phyloP scores from a whole-genome alignment of 2,329 filamentous ascomycete genomes.

The Aspergillus flavus region DNA sequence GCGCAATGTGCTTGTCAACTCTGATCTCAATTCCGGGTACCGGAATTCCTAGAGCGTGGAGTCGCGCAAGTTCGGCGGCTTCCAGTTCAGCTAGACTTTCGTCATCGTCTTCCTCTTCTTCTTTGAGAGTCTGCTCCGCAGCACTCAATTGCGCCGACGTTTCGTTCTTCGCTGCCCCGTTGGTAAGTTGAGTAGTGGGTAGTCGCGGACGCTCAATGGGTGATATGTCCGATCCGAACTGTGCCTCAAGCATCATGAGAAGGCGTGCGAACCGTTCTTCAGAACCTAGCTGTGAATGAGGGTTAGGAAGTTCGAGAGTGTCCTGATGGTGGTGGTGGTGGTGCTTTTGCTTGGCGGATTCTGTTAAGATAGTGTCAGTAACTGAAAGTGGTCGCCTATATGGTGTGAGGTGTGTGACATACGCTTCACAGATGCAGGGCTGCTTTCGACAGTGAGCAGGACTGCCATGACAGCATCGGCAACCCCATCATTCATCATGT shows the following conservation, averaged over 20 bases:
- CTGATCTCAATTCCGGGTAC: slow-evolving; percentile 86
- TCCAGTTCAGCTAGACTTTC: slow-evolving; percentile 57
- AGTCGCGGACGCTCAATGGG: slow-evolving; percentile 70
- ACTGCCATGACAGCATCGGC: slow-evolving; percentile 97
- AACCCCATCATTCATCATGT: slow-evolving; percentile 95
- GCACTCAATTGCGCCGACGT: slow-evolving; percentile 2
- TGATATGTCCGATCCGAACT: slow-evolving; percentile 85
- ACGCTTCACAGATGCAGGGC: slow-evolving; percentile 92
- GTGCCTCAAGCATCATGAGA: slow-evolving; percentile 94
- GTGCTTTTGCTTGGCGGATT: slow-evolving; percentile 62
- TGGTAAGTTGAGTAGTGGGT: slow-evolving; percentile 22
- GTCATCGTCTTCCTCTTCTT: slow-evolving; percentile 45
- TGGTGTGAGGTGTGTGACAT: slow-evolving; percentile 23
- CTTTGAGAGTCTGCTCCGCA: slow-evolving; percentile 26
- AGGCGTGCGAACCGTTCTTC: slow-evolving; percentile 80
- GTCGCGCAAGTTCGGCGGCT: slow-evolving; percentile 70
- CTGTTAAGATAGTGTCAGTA: slow-evolving; percentile 41
- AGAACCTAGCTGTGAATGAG: slow-evolving; percentile 71
- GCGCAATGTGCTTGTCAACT: slow-evolving; percentile 84
- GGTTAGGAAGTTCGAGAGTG: slow-evolving; percentile 61
- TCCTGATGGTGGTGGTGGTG: slow-evolving; percentile 48
- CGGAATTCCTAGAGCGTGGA: slow-evolving; percentile 83
- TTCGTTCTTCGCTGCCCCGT: slow-evolving; percentile 22
- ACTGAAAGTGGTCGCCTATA: background rate
- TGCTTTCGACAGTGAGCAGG: slow-evolving; percentile 87